Evolutionary conservation across 2,329 filamentous ascomycete genomes (phyloP), one percentile per base, ranked within the genome.

Genomic region (Dactylellina drechsleri): DNA sequence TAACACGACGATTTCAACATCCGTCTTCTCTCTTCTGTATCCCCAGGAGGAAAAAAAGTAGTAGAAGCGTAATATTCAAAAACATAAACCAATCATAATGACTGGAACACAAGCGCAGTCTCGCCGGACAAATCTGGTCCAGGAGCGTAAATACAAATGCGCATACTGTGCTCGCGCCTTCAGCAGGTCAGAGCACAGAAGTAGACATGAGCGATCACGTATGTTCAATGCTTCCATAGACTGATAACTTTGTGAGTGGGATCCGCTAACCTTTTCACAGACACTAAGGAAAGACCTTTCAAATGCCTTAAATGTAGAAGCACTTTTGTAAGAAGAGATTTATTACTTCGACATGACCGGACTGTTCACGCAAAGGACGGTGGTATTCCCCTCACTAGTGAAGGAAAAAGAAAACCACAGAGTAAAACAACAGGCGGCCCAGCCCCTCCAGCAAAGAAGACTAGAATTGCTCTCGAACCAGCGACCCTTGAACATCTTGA

Each of bases 111-210:
- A 75, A 64, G 61, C 71, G n/a, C 71, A 75, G 68, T 75, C 71
- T 49, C 71, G 71, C 50, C 52, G 71, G 53, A 75, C 71, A 64
- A 75, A 68, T 47, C 23, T 75, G 64, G 90, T 89, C 79, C 92
- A 93, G 67, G 95, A 98, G 86, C 94, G 96, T 86, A 97, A 97
- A 84, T 99, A 99, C 89, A 97, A 98, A 83, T 99, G 95, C 85
- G 93, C 97, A 86, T 98, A 97, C 84, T 98, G 95, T 86, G 93
- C 93, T 84, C 88, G 95, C 83, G 95, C 95, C 77, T 99, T 99
- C 83, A 97, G 93, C 85, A 88, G 95, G 83, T 97, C 93, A 83
- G 95, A 99, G 84, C 95, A 99, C 83, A 89, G 95, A 80, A 97
- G 93, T 84, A 88, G 95, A 83, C 95, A 99, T 84, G 95, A 99